Conservation (phyloP, 371 early-diverging fungal species). For the Parasitella parasitica region DNA sequence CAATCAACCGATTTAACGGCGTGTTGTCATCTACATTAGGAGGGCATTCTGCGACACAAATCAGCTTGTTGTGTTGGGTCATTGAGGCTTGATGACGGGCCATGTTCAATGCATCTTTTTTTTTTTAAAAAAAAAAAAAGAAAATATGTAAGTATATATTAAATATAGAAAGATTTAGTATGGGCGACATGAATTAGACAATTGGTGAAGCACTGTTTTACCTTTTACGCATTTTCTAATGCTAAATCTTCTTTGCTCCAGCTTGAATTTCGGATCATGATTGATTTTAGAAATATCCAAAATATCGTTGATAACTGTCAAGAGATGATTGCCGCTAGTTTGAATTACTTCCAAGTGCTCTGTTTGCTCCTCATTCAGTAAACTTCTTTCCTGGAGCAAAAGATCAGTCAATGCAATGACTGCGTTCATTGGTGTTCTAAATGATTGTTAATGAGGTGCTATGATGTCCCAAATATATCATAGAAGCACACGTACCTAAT, state of each 20-base stretch:
- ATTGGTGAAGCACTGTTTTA: too few species aligned
- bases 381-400: slow-evolving; percentile 48
- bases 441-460: background rate
- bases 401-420: slow-evolving; percentile 64
- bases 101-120: slow-evolving; percentile 49
- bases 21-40: slow-evolving; percentile 50
- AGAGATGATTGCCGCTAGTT: slow-evolving; percentile 61
- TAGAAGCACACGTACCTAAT: slow-evolving; percentile 35
- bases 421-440: slow-evolving; percentile 63
- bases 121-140: too few species aligned
- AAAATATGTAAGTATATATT: background rate
- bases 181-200: too few species aligned
- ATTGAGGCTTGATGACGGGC: slow-evolving; percentile 52
- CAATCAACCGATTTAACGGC: slow-evolving; percentile 37
- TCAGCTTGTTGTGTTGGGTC: slow-evolving; percentile 38
- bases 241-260: slow-evolving; percentile 56
- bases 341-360: slow-evolving; percentile 61
- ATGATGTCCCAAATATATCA: background rate
- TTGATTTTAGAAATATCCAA: slow-evolving; percentile 62
- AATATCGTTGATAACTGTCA: slow-evolving; percentile 62
- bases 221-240: slow-evolving; percentile 64
- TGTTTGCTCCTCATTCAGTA: slow-evolving; percentile 53
- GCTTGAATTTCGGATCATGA: slow-evolving; percentile 59
- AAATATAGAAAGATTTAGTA: too few species aligned
- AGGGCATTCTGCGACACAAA: slow-evolving; percentile 54